Evolutionary conservation across 1,284 basidiomycete genomes (phyloP).

Genomic region (Takashimella tepidaria): DNA sequence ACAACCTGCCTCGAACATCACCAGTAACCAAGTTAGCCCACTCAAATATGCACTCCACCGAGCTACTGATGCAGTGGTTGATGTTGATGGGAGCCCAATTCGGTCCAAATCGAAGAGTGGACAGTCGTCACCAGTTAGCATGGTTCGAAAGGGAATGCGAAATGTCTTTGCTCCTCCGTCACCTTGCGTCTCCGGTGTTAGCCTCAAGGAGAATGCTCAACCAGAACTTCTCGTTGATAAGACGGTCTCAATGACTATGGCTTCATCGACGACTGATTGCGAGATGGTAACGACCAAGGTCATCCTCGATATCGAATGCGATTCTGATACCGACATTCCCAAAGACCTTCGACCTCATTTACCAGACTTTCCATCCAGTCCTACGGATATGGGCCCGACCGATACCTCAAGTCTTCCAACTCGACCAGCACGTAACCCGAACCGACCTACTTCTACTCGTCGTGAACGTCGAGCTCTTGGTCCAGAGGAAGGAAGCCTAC

Average conservation of each 20-base stretch:
- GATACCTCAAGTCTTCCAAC: background rate
- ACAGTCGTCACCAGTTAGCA: constrained; percentile 8
- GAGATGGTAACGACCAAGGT: background rate
- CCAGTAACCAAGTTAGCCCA: constrained; percentile 16
- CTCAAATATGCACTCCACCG: constrained; percentile 32
- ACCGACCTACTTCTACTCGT: background rate
- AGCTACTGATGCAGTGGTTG: constrained; percentile 9
- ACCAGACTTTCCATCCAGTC: background rate
- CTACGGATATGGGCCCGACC: background rate
- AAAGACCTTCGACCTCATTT: background rate
- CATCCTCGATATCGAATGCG: background rate
- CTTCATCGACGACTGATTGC: too few species aligned
- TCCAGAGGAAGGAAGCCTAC: background rate
- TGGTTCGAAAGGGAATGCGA: constrained; percentile 35
- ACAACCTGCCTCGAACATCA: constrained; percentile 8
- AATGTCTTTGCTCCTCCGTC: constrained; percentile 38
- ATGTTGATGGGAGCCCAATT: background rate
- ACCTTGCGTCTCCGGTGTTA: constrained; percentile 12
- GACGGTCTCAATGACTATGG: background rate
- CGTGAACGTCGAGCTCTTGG: background rate
- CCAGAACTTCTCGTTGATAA: too few species aligned
- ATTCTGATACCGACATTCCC: background rate
- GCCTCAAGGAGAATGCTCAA: background rate
- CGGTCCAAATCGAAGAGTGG: background rate
- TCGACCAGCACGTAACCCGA: background rate